Percentiles rank a stretch among this genome's conserved stretches.
Conservation (phyloP, 139 green algal genomes). For the Closterium sp. region DNA sequence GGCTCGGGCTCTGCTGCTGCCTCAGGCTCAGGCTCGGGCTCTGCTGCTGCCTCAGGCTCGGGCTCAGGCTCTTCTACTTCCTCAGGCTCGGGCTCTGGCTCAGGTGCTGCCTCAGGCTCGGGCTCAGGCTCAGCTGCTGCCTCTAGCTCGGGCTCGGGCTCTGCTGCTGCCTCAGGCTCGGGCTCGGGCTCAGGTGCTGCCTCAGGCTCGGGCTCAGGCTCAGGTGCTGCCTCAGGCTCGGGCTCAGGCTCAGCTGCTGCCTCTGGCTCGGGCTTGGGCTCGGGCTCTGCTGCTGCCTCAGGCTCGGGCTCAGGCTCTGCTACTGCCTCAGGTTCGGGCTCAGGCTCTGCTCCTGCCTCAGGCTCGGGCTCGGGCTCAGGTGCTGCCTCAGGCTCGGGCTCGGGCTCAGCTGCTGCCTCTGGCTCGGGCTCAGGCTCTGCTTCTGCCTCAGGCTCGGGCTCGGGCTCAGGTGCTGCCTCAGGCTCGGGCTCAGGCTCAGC, state of each 20-base stretch:
- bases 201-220: neutral
- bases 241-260: neutral
- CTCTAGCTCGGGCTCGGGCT: neutral
- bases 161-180: neutral
- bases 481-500: neutral
- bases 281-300: neutral
- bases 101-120: too few relatives aligned
- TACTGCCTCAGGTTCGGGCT: neutral
- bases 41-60: neutral
- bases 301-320: neutral
- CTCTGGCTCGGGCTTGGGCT: neutral
- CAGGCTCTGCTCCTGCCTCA: neutral
- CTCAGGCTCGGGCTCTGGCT: neutral
- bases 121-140: neutral
- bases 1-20: neutral
- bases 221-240: neutral
- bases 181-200: neutral
- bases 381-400: neutral
- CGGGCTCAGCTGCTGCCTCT: neutral
- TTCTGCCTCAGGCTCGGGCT: neutral
- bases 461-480: neutral
- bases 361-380: neutral
- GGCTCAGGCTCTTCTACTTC: neutral
- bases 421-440: neutral
- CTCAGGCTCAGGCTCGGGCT: neutral